Conservation (phyloP, 2,329 filamentous ascomycete genomes). For the Monilinia fructicola region DNA sequence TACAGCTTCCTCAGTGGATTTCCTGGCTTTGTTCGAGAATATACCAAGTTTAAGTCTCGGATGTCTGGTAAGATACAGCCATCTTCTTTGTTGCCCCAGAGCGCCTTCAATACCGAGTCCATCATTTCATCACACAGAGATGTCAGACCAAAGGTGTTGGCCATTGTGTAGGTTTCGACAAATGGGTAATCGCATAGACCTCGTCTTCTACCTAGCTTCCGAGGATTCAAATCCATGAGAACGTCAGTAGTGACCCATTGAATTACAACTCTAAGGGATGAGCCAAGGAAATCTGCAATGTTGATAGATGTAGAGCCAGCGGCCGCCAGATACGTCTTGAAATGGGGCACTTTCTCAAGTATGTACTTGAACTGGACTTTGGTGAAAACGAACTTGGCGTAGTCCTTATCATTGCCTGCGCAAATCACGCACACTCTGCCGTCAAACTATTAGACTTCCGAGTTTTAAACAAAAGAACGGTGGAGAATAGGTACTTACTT, state of each 20-base stretch:
- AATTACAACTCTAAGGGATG: background rate
- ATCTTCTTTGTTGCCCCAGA: background rate
- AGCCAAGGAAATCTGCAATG: background rate
- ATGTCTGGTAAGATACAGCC: background rate
- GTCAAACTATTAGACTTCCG: background rate
- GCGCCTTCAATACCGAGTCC: background rate
- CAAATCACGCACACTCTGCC: background rate
- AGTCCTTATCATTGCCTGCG: background rate
- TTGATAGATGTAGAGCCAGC: background rate
- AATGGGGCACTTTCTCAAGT: background rate
- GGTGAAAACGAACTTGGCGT: background rate
- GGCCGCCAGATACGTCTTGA: background rate
- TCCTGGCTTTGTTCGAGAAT: background rate
- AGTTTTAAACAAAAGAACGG: rapidly evolving
- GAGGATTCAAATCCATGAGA: background rate
- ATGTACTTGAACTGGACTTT: background rate
- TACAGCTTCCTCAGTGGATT: constrained; percentile 7
- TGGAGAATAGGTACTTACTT: background rate
- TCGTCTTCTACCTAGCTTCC: background rate
- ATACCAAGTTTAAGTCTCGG: background rate
- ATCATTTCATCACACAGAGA: background rate
- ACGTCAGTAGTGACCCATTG: background rate
- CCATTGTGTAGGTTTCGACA: background rate
- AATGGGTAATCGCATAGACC: background rate
- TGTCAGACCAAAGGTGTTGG: background rate